Percentiles rank a stretch among this genome's conserved stretches.
Evolutionary conservation across 805 yeast species (phyloP).

Genomic region (Myxozyma geophila): DNA sequence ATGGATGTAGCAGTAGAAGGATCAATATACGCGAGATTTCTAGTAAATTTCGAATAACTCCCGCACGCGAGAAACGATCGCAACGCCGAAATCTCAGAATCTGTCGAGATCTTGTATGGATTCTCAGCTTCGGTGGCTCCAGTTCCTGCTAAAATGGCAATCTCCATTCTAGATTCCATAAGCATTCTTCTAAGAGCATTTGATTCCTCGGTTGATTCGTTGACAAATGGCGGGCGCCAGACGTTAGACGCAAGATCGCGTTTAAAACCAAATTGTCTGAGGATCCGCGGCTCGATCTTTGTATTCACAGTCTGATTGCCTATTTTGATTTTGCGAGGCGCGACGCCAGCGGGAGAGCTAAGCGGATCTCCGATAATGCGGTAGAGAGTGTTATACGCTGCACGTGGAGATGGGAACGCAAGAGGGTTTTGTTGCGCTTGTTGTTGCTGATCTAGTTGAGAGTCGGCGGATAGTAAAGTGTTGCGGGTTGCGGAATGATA

Average conservation of each 20-base stretch:
- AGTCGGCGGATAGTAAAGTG: neutral
- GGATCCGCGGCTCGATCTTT: slow-evolving; percentile 59
- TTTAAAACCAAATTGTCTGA: slow-evolving; percentile 41
- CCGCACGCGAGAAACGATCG: slow-evolving; percentile 5
- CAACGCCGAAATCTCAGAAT: slow-evolving; percentile 15
- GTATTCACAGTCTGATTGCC: slow-evolving; percentile 59
- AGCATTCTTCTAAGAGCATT: neutral
- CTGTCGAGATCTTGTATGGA: slow-evolving; percentile 23
- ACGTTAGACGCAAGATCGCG: slow-evolving; percentile 18
- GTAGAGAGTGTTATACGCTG: slow-evolving; percentile 62
- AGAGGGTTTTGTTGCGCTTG: neutral
- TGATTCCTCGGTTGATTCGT: slow-evolving; percentile 17
- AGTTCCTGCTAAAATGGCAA: slow-evolving; percentile 20
- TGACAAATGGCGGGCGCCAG: slow-evolving; percentile 30
- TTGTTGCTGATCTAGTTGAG: slow-evolving; percentile 34
- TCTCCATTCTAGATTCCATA: slow-evolving; percentile 24
- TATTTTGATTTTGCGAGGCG: slow-evolving; percentile 60
- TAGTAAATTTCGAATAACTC: slow-evolving; percentile 11
- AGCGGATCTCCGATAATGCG: slow-evolving; percentile 73
- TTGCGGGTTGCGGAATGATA: slow-evolving; percentile 28
- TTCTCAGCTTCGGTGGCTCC: slow-evolving; percentile 9
- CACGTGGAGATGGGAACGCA: neutral
- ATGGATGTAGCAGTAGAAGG: slow-evolving; percentile 21
- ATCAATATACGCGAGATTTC: slow-evolving; percentile 18
- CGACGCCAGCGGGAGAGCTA: slow-evolving; percentile 50